Evolutionary conservation across 2,329 filamentous ascomycete species (phyloP).

Genomic region (Erysiphe pulchra): DNA sequence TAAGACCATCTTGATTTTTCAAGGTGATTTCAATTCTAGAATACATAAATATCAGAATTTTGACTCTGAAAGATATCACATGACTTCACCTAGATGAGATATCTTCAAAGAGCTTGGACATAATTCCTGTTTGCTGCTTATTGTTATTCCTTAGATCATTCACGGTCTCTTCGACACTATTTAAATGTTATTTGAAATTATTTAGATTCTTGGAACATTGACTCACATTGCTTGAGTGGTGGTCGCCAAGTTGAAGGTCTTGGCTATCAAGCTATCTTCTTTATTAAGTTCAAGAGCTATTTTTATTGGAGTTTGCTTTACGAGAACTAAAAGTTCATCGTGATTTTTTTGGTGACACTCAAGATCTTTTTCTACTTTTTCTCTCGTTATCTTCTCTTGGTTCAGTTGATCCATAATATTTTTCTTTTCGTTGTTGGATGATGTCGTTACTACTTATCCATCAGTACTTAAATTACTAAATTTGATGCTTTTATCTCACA

Average conservation of each 20-base stretch:
- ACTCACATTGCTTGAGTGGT: slow-evolving; percentile 1
- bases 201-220: background rate
- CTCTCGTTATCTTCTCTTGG: slow-evolving; percentile 3
- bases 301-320: slow-evolving; percentile 5
- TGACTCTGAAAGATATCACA: background rate
- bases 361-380: slow-evolving; percentile 6
- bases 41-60: background rate
- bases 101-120: slow-evolving; percentile 8
- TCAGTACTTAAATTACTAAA: background rate
- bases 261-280: slow-evolving; percentile 6
- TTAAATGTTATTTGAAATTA: slow-evolving; percentile 1
- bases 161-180: slow-evolving; percentile 8
- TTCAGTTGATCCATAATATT: slow-evolving; percentile 3
- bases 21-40: slow-evolving; percentile 5
- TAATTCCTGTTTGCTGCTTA: slow-evolving; percentile 2
- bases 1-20: slow-evolving; percentile 1
- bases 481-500: background rate
- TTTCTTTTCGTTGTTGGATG: background rate
- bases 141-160: slow-evolving; percentile 3
- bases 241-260: slow-evolving; percentile 3
- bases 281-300: slow-evolving; percentile 5
- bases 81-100: slow-evolving; percentile 6
- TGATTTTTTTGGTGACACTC: slow-evolving; percentile 2
- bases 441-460: background rate
- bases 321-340: slow-evolving; percentile 5